Evolutionary conservation across 495 filamentous ascomycete species (phyloP).

Genomic region (Trichoderma reesei): DNA sequence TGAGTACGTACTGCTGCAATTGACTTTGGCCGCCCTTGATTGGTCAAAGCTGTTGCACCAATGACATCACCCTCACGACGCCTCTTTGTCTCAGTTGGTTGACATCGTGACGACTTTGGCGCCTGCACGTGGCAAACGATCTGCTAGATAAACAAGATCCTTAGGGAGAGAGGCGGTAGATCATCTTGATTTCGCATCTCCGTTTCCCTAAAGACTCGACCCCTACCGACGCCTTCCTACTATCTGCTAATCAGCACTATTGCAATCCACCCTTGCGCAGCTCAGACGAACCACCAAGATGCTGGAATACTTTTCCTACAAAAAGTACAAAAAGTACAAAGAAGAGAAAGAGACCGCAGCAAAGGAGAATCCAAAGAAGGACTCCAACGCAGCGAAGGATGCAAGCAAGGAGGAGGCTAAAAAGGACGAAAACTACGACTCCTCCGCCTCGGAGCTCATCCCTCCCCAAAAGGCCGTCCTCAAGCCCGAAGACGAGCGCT

Average conservation of each 20-base stretch:
- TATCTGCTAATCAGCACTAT: neutral
- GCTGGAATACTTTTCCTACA: constrained; percentile 34
- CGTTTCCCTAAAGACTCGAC: neutral
- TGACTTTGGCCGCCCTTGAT: neutral
- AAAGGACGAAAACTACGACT: neutral
- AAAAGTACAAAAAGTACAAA: constrained; percentile 36
- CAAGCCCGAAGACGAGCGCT: constrained; percentile 33
- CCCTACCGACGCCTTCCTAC: neutral
- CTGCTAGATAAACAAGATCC: neutral
- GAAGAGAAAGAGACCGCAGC: constrained; percentile 28
- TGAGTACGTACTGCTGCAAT: neutral
- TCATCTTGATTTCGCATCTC: neutral
- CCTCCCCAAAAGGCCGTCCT: constrained; percentile 21
- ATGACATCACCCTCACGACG: neutral
- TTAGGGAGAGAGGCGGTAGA: neutral
- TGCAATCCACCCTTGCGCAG: neutral
- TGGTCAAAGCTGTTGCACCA: neutral
- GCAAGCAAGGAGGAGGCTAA: constrained; percentile 13
- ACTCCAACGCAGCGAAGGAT: constrained; percentile 15
- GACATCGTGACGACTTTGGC: neutral
- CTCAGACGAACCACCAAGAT: constrained; percentile 18
- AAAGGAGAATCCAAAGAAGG: constrained; percentile 19
- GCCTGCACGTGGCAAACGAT: neutral
- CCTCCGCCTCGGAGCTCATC: neutral
- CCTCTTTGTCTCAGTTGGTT: neutral